Evolutionary conservation across 371 early-diverging fungal genomes (phyloP).

Genomic region (Saksenaea vasiformis): DNA sequence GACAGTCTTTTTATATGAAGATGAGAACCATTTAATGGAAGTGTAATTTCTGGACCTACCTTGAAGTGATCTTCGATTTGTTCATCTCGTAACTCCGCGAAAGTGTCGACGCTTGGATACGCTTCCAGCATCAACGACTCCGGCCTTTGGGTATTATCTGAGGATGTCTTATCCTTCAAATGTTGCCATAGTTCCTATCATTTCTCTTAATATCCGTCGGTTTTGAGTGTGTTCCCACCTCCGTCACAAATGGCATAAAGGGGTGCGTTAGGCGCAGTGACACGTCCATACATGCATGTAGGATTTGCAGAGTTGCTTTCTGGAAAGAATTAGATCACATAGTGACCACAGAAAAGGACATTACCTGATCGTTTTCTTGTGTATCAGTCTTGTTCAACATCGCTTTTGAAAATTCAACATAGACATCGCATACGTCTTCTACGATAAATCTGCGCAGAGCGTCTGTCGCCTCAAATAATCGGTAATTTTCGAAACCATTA

Average conservation of each 20-base stretch:
- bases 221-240: slow-evolving; percentile 63
- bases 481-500: slow-evolving; percentile 66
- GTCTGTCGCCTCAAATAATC: slow-evolving; percentile 87
- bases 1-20: slow-evolving; percentile 31
- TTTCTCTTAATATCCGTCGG: neutral
- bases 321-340: slow-evolving; percentile 7
- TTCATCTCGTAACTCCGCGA: slow-evolving; percentile 36
- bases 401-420: slow-evolving; percentile 83
- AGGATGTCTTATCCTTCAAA: slow-evolving; percentile 27
- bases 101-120: slow-evolving; percentile 47
- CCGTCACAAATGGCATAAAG: slow-evolving; percentile 99
- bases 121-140: slow-evolving; percentile 59
- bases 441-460: slow-evolving; percentile 88
- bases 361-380: slow-evolving; percentile 39
- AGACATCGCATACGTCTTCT: slow-evolving; percentile 95
- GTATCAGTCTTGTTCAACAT: slow-evolving; percentile 48
- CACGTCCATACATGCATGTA: slow-evolving; percentile 80
- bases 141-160: slow-evolving; percentile 13
- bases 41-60: slow-evolving; percentile 20
- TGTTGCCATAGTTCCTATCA: slow-evolving; percentile 66
- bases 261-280: slow-evolving; percentile 92
- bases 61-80: slow-evolving; percentile 59
- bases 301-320: slow-evolving; percentile 45
- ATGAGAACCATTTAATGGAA: neutral
- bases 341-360: slow-evolving; percentile 3